A percentile compares a stretch with the other conserved stretches of the same genome.
Conservation (phyloP, 2,329 filamentous ascomycete species). For the Thyridium curvatum region DNA sequence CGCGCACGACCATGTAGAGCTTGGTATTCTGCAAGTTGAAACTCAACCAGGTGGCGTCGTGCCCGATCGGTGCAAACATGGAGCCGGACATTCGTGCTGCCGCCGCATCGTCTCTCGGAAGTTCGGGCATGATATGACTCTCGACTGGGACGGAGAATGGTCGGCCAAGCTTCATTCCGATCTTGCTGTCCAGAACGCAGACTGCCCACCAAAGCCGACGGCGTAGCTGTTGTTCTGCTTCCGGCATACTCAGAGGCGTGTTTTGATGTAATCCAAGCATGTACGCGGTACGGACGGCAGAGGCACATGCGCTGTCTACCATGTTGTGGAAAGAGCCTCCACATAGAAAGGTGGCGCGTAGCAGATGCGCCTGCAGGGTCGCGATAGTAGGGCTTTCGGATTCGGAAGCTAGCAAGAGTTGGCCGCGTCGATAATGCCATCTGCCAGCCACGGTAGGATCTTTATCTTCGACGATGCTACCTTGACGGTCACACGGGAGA, state of each 20-base stretch:
- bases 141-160: not conserved
- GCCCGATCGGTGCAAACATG: too few species aligned
- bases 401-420: constrained; percentile 25
- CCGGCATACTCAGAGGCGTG: constrained; percentile 20
- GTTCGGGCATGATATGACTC: too few species aligned
- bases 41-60: too few species aligned
- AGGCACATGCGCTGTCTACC: constrained; percentile 22
- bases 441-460: constrained; percentile 27
- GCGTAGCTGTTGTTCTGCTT: constrained; percentile 2
- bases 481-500: not conserved
- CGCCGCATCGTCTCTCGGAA: too few species aligned
- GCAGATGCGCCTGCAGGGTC: constrained; percentile 32
- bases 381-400: constrained; percentile 28
- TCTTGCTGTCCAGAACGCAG: constrained; percentile 7
- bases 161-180: constrained; percentile 7
- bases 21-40: too few species aligned
- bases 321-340: constrained; percentile 31
- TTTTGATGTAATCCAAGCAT: constrained; percentile 33
- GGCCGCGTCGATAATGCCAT: constrained; percentile 31
- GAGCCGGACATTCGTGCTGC: too few species aligned
- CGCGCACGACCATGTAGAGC: too few species aligned
- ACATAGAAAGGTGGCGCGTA: constrained; percentile 29
- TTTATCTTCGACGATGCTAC: not conserved
- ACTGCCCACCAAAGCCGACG: constrained; percentile 8
- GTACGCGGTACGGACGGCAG: constrained; percentile 27